Percentiles rank a stretch among this genome's conserved stretches.
phyloP scores from a whole-genome alignment of 352 stramenopile species.

The Phytopythium montanum region DNA sequence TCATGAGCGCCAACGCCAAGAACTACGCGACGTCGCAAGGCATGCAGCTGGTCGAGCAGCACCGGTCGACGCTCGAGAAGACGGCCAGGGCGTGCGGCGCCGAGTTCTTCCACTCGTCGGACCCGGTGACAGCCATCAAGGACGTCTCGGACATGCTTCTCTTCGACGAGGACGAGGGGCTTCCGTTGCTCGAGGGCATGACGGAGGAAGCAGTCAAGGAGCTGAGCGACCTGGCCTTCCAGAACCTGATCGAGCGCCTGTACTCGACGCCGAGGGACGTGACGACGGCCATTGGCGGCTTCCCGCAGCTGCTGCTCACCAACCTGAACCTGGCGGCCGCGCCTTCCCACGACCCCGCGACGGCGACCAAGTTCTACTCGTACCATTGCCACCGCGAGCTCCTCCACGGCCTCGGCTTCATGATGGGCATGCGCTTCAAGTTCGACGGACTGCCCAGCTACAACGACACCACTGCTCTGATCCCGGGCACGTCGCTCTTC shows the following conservation, averaged over 20 bases:
- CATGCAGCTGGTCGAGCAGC: slow-evolving; percentile 30
- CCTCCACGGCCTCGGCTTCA: slow-evolving; percentile 71
- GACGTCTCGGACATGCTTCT: slow-evolving; percentile 74
- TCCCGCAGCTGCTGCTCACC: slow-evolving; percentile 55
- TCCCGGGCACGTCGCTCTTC: slow-evolving; percentile 68
- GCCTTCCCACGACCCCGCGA: slow-evolving; percentile 18
- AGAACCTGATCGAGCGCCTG: slow-evolving; percentile 68
- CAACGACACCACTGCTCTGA: slow-evolving; percentile 64
- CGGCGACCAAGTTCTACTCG: slow-evolving; percentile 65
- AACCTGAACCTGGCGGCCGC: slow-evolving; percentile 51
- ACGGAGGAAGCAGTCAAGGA: slow-evolving; percentile 38
- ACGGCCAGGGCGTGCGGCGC: slow-evolving; percentile 43
- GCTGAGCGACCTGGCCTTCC: slow-evolving; percentile 58
- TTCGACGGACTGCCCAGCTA: slow-evolving; percentile 56
- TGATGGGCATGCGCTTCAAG: slow-evolving; percentile 80
- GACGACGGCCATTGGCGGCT: slow-evolving; percentile 66
- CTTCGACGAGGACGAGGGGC: slow-evolving; percentile 62
- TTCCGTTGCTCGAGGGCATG: slow-evolving; percentile 41
- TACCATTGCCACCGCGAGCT: slow-evolving; percentile 81
- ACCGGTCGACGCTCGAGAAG: slow-evolving; percentile 36
- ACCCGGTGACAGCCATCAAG: slow-evolving; percentile 62
- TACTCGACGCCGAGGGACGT: slow-evolving; percentile 65
- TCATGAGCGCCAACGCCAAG: slow-evolving; percentile 50
- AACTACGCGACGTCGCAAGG: slow-evolving; percentile 38
- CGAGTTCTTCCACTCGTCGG: slow-evolving; percentile 35